Conservation (phyloP, 345 rosid genomes). For the Cardiospermum halicacabum region DNA sequence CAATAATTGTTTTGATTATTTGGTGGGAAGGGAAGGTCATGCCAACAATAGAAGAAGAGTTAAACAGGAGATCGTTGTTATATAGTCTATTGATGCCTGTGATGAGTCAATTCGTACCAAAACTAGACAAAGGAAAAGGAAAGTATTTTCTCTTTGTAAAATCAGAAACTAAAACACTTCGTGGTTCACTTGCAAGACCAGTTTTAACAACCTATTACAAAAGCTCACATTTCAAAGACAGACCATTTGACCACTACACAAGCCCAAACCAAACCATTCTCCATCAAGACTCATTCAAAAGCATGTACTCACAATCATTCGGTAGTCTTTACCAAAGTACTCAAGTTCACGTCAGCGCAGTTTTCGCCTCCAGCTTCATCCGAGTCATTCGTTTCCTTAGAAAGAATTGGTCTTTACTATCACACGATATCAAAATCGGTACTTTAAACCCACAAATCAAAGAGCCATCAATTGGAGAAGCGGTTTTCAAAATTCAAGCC, state of each 20-base stretch:
- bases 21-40: conserved; percentile 57
- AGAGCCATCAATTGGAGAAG: conserved; percentile 33
- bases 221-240: conserved; percentile 43
- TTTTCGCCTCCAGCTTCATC: conserved; percentile 56
- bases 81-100: conserved; percentile 55
- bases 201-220: conserved; percentile 59
- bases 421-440: conserved; percentile 38
- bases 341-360: conserved; percentile 52
- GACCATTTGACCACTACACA: conserved; percentile 46
- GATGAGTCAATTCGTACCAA: conserved; percentile 42
- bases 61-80: conserved; percentile 43
- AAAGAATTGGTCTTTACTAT: conserved; percentile 40
- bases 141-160: conserved; percentile 59
- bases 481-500: conserved; percentile 40
- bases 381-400: conserved; percentile 51
- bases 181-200: conserved; percentile 55
- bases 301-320: conserved; percentile 56
- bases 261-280: conserved; percentile 58
- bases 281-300: conserved; percentile 47
- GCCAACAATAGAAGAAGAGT: conserved; percentile 55
- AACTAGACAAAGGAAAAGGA: conserved; percentile 50
- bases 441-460: conserved; percentile 33
- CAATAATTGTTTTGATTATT: conserved; percentile 9
- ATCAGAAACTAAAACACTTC: conserved; percentile 52
- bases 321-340: conserved; percentile 46